Evolutionary conservation across 768 basidiomycete genomes (phyloP).

Genomic region (Podaxis sp.): DNA sequence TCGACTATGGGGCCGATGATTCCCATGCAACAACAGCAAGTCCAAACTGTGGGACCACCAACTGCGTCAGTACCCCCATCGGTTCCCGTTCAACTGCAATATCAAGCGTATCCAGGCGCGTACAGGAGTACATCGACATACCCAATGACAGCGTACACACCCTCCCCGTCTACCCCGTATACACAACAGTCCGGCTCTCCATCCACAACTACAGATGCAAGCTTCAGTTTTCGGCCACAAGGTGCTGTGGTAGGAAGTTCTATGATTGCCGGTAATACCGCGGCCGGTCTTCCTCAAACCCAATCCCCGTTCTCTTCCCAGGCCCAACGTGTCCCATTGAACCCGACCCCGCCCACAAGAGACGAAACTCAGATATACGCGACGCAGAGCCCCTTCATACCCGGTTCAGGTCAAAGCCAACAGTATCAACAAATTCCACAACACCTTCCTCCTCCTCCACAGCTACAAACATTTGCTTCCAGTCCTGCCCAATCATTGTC

Average conservation of each 20-base stretch:
- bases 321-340: neutral
- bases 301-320: neutral
- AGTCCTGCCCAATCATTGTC: neutral
- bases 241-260: neutral
- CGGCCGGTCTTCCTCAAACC: neutral
- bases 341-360: neutral
- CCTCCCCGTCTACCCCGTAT: neutral
- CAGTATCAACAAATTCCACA: conserved; percentile 4
- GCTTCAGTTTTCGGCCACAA: neutral
- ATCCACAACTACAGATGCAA: neutral
- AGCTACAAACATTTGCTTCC: neutral
- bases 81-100: neutral
- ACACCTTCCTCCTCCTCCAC: neutral
- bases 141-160: neutral
- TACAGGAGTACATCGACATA: neutral
- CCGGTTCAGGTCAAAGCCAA: neutral
- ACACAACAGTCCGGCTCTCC: neutral
- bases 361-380: neutral
- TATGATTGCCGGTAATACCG: neutral
- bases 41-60: neutral
- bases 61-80: neutral
- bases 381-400: neutral
- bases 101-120: neutral
- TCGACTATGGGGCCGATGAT: neutral
- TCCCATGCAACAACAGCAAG: neutral